Evolutionary conservation across 1,284 basidiomycete species (phyloP), one percentile per base, ranked within the genome.

Genomic region (Mycosarcoma mackinlayi): DNA sequence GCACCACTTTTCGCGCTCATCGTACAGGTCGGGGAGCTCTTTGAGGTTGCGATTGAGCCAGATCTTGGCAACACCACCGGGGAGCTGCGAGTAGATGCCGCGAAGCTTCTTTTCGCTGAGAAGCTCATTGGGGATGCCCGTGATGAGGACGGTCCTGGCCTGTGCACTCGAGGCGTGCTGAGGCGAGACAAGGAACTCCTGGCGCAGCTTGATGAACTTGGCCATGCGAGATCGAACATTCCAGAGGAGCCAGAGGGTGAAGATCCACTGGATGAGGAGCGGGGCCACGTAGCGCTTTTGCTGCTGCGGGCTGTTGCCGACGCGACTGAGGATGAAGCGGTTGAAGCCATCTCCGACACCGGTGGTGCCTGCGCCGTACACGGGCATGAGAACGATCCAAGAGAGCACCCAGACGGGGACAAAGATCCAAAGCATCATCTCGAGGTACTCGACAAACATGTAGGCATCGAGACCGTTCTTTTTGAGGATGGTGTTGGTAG

Each of bases 391-490:
- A 6, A 85, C 71, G 21, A 81, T 65, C 83, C 82, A 83, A 42
- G 68, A 73, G 27, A 82, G 50, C 45, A 81, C 9, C 42, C 58
- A 81, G 57, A 95, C 90, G 19, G 93, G 93, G 2, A 92, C 79
- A 76, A 96, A 87, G 52, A 94, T 86, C 75, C 89, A 88, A 51
- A 91, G 83, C 87, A 92, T 90, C 79, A 86, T 88, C 57, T 90
- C 89, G 37, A 94, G 86, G 83, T 91, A 98, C 54, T 92, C 90
- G 44, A 96, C 88, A 77, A 92, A 97, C 81, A 96, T 90, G 85
- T 95, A 98, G 28, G 93, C 92, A 80, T 98, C 95, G 60, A 92
- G 87, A 31, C 95, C 94, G 72, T 96, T 95, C 61, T 89, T 80
- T 21, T 73, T 55, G 44, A 84, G 75, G 47, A 83, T 76, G 34